These are phyloP conservation scores for Pyrenophora tritici-repentis DNA, from an alignment of 2,329 filamentous ascomycete genomes.

Conservation along the genomic window DNA sequence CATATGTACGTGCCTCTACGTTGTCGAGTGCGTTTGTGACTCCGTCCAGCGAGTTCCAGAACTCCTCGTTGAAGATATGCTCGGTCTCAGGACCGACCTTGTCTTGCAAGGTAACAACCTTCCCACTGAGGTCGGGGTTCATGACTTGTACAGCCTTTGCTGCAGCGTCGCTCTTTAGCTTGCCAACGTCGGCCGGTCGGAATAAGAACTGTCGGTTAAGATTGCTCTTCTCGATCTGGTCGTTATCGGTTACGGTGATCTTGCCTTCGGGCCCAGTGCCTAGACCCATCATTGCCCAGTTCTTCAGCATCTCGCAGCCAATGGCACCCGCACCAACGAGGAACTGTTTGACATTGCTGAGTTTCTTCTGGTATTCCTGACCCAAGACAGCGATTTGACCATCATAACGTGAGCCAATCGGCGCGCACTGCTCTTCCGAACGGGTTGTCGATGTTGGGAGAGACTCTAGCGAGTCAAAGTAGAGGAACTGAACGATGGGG, in stretches of 20 bases:
- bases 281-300: slow-evolving; percentile 98
- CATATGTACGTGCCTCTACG: slow-evolving; percentile 93
- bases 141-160: slow-evolving; percentile 87
- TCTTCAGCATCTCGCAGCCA: slow-evolving; percentile 98
- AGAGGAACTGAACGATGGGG: slow-evolving; percentile 93
- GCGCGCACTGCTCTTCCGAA: slow-evolving; percentile 86
- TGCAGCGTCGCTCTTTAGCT: slow-evolving; percentile 95
- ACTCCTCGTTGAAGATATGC: slow-evolving; percentile 89
- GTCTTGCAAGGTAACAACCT: slow-evolving; percentile 85
- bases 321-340: slow-evolving; percentile 96
- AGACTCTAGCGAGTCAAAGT: slow-evolving; percentile 97
- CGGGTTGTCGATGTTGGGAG: slow-evolving; percentile 75
- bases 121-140: slow-evolving; percentile 89
- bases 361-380: slow-evolving; percentile 89
- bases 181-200: slow-evolving; percentile 88
- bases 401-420: slow-evolving; percentile 84
- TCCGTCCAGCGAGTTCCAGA: slow-evolving; percentile 85
- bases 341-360: slow-evolving; percentile 89
- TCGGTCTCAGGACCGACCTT: slow-evolving; percentile 92
- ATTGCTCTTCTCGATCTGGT: slow-evolving; percentile 98
- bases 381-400: slow-evolving; percentile 97
- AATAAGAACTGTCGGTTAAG: slow-evolving; percentile 97
- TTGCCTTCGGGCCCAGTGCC: slow-evolving; percentile 85
- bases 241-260: slow-evolving; percentile 95
- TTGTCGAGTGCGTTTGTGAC: slow-evolving; percentile 98